Evolutionary conservation across 2,329 filamentous ascomycete species (phyloP).

Genomic region (Trichoderma sp.): DNA sequence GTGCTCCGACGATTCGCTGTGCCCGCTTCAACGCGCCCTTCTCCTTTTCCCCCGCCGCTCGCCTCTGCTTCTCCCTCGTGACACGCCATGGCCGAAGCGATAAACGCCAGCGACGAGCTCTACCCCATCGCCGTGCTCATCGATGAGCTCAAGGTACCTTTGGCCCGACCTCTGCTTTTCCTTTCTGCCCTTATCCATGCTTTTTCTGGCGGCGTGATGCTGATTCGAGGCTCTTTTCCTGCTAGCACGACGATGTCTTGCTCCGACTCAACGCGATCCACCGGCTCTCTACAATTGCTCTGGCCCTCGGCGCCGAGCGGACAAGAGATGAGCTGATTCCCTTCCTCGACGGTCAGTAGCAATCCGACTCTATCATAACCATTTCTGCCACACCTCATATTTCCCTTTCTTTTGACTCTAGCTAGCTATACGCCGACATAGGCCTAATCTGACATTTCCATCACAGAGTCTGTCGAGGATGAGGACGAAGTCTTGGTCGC

Average conservation of each 20-base stretch:
- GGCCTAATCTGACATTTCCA: conserved; percentile 18
- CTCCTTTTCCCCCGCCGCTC: background rate
- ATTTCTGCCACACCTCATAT: background rate
- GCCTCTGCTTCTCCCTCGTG: conserved; percentile 34
- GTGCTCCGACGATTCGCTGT: conserved; percentile 30
- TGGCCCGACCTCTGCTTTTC: conserved; percentile 21
- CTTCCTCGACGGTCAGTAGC: conserved; percentile 88
- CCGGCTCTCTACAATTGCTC: conserved; percentile 95
- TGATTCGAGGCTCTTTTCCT: conserved; percentile 33
- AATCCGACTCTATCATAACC: conserved; percentile 26
- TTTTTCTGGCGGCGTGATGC: conserved; percentile 30
- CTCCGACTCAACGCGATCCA: conserved; percentile 98
- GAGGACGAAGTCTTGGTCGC: conserved; percentile 98
- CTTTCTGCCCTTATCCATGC: conserved; percentile 14
- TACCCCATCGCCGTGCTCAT: conserved; percentile 99
- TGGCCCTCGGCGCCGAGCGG: conserved; percentile 92
- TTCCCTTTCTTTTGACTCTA: background rate
- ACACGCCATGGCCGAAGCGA: conserved; percentile 82
- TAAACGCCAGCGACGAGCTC: conserved; percentile 94
- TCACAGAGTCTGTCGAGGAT: conserved; percentile 93
- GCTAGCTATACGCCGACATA: background rate
- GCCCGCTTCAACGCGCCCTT: conserved; percentile 33
- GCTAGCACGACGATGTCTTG: conserved; percentile 95
- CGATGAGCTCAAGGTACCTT: conserved; percentile 93
- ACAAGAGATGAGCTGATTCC: conserved; percentile 98